These are phyloP conservation scores for Panaeolus papilionaceus DNA, from an alignment of 768 basidiomycete species.

Conservation along the genomic window DNA sequence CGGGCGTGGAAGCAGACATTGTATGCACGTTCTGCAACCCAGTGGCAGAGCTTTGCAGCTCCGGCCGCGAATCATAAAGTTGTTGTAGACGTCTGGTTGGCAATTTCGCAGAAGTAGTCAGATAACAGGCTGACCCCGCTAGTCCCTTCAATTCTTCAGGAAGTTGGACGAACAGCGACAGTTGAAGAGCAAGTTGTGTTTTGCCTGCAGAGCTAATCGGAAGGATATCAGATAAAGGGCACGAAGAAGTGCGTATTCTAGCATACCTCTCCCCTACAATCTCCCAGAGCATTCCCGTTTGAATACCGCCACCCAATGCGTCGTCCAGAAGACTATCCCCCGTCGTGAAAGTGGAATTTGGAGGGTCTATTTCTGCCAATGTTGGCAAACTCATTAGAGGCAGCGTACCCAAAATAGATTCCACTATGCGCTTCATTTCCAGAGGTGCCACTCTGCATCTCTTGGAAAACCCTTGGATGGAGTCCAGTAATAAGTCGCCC, in stretches of 20 bases:
- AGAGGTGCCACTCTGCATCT: conserved; percentile 57
- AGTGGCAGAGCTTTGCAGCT: conserved; percentile 49
- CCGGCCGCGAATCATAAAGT: conserved; percentile 59
- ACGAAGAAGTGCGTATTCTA: conserved; percentile 17
- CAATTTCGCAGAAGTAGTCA: conserved; percentile 75
- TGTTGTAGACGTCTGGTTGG: conserved; percentile 73
- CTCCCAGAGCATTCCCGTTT: conserved; percentile 86
- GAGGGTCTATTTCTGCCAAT: conserved; percentile 47
- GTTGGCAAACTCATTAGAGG: conserved; percentile 42
- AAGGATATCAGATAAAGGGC: not conserved
- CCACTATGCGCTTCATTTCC: conserved; percentile 58
- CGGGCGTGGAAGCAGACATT: conserved; percentile 58
- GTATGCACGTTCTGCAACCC: conserved; percentile 67
- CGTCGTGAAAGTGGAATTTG: conserved; percentile 64
- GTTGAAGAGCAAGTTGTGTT: conserved; percentile 88
- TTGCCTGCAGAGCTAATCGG: conserved; percentile 86
- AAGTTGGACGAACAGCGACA: conserved; percentile 80
- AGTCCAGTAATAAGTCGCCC: conserved; percentile 55
- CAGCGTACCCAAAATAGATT: conserved; percentile 50
- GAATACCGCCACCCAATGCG: conserved; percentile 79
- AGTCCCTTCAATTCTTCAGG: conserved; percentile 62
- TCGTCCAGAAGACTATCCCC: conserved; percentile 76
- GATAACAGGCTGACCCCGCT: conserved; percentile 73
- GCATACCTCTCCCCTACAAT: conserved; percentile 85
- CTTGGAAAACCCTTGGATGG: conserved; percentile 58